phyloP scores from a whole-genome alignment of 768 basidiomycete species.

The Pulveroboletus sp. region DNA sequence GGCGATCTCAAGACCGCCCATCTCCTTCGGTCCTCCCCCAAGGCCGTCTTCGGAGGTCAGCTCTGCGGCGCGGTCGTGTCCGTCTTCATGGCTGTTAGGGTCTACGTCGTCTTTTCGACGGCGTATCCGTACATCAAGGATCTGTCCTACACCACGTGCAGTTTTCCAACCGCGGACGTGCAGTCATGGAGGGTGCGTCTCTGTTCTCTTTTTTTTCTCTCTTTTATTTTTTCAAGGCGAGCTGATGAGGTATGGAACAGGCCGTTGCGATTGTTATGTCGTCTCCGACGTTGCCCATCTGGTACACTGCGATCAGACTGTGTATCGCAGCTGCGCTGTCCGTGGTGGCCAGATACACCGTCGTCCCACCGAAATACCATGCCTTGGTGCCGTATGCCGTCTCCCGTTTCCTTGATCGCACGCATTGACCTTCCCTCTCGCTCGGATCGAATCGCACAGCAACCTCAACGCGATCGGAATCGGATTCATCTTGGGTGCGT shows the following conservation, averaged over 20 bases:
- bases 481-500: not conserved
- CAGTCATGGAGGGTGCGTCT: slow-evolving; percentile 23
- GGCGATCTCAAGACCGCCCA: slow-evolving; percentile 69
- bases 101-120: slow-evolving; percentile 60
- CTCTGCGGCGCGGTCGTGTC: slow-evolving; percentile 55
- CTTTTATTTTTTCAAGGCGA: not conserved
- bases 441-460: slow-evolving; percentile 1
- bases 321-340: slow-evolving; percentile 42
- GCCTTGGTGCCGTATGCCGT: slow-evolving; percentile 20
- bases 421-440: not conserved
- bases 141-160: slow-evolving; percentile 12
- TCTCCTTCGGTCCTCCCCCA: slow-evolving; percentile 60
- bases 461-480: slow-evolving; percentile 30
- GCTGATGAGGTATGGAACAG: too few species aligned
- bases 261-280: slow-evolving; percentile 21
- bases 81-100: slow-evolving; percentile 53
- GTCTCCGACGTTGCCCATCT: slow-evolving; percentile 35
- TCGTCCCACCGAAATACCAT: slow-evolving; percentile 25
- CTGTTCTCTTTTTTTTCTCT: not conserved
- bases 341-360: slow-evolving; percentile 38
- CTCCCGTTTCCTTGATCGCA: not conserved
- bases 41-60: slow-evolving; percentile 60
- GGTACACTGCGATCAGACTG: slow-evolving; percentile 55
- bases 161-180: slow-evolving; percentile 24
- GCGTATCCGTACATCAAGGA: slow-evolving; percentile 55